A percentile compares a stretch with the other conserved stretches of the same genome.
Conservation (phyloP, 2,329 filamentous ascomycete genomes). For the Scytalidium lignicola region DNA sequence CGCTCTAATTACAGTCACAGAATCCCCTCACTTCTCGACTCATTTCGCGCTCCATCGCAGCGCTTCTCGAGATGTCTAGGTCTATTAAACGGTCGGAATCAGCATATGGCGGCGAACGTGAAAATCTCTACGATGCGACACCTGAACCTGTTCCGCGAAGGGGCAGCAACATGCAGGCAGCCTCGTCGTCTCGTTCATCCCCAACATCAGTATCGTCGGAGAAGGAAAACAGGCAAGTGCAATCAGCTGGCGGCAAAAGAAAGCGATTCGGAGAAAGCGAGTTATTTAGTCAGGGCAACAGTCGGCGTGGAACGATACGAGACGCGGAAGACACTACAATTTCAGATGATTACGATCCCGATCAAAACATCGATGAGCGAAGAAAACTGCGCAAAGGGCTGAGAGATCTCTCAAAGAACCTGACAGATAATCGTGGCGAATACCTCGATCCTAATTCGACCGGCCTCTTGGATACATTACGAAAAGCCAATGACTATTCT, state of each 20-base stretch:
- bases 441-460: constrained; percentile 61
- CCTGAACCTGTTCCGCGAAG: constrained; percentile 16
- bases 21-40: too few species aligned
- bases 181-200: constrained; percentile 27
- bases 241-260: constrained; percentile 18
- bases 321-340: constrained; percentile 26
- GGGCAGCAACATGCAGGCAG: constrained; percentile 6
- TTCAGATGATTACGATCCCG: constrained; percentile 66
- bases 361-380: constrained; percentile 72
- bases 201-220: constrained; percentile 35
- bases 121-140: constrained; percentile 26
- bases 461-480: constrained; percentile 60
- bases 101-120: constrained; percentile 14
- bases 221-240: constrained; percentile 40
- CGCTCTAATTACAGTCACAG: too few species aligned
- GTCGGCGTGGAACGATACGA: constrained; percentile 22
- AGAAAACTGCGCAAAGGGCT: constrained; percentile 65
- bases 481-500: constrained; percentile 60
- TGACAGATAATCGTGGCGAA: constrained; percentile 65
- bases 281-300: constrained; percentile 11
- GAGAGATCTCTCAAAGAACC: constrained; percentile 57
- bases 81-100: constrained; percentile 22
- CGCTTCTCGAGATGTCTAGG: constrained; percentile 11
- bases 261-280: constrained; percentile 19
- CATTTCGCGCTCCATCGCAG: not conserved